phyloP scores from a whole-genome alignment of 805 yeast genomes.

The Candida rishiriensis region DNA sequence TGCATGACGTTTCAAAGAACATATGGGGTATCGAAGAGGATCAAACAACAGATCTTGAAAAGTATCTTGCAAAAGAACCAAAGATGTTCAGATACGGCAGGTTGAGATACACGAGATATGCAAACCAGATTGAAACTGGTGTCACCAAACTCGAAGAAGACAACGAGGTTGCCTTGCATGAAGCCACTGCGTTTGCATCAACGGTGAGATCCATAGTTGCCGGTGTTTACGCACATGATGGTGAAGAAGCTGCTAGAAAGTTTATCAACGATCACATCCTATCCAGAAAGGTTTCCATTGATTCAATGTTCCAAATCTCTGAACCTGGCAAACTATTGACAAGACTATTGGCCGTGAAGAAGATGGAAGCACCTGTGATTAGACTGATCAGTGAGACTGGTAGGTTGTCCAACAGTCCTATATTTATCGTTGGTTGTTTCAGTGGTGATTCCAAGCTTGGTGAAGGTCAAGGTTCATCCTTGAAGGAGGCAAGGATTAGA shows the following conservation, averaged over 20 bases:
- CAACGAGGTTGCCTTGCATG: slow-evolving; percentile 18
- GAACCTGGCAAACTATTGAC: slow-evolving; percentile 85
- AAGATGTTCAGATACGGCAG: slow-evolving; percentile 66
- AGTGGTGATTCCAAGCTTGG: slow-evolving; percentile 80
- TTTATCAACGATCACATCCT: slow-evolving; percentile 74
- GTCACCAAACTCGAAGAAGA: slow-evolving; percentile 38
- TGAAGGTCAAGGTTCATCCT: slow-evolving; percentile 89
- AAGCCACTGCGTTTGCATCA: slow-evolving; percentile 48
- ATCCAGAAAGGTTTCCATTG: slow-evolving; percentile 75
- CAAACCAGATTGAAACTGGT: slow-evolving; percentile 49
- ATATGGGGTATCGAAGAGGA: slow-evolving; percentile 91
- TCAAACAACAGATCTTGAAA: slow-evolving; percentile 53
- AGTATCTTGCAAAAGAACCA: slow-evolving; percentile 65
- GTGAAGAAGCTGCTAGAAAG: slow-evolving; percentile 55
- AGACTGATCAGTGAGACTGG: slow-evolving; percentile 93
- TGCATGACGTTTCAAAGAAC: slow-evolving; percentile 59
- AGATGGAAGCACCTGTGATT: slow-evolving; percentile 68
- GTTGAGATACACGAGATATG: slow-evolving; percentile 42
- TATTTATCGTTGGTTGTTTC: slow-evolving; percentile 88
- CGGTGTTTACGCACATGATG: slow-evolving; percentile 72
- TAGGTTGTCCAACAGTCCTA: slow-evolving; percentile 75
- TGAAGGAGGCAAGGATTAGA: slow-evolving; percentile 87
- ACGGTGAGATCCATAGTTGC: slow-evolving; percentile 82
- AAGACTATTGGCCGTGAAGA: slow-evolving; percentile 70
- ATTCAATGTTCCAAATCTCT: slow-evolving; percentile 70